Evolutionary conservation across 148 eudicot species (phyloP).

Genomic region (Dysphania ambrosioides): DNA sequence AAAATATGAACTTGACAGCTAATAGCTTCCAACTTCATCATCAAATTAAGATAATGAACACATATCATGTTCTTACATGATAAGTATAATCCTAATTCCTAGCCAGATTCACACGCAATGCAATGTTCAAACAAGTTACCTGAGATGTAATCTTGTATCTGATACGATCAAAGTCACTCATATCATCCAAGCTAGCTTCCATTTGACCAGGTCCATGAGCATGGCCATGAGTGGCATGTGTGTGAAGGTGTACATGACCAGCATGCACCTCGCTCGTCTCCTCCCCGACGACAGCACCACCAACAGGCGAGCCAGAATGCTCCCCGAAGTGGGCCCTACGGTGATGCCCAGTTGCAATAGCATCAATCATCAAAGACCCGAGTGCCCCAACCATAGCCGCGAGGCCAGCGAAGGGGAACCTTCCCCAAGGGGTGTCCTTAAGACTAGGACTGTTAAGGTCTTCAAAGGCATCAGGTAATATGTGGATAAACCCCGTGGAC

Average conservation of each 20-base stretch:
- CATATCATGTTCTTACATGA: no score
- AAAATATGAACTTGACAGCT: no score
- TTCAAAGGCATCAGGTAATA: slow-evolving; percentile 32
- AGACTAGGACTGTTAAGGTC: slow-evolving; percentile 28
- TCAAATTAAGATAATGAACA: no score
- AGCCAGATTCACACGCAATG: no score
- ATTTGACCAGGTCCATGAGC: slow-evolving; percentile 17
- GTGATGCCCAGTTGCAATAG: slow-evolving; percentile 27
- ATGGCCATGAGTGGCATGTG: slow-evolving; percentile 22
- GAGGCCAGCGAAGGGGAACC: slow-evolving; percentile 29
- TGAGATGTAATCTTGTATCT: slow-evolving; percentile 23
- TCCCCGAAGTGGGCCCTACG: slow-evolving; percentile 17
- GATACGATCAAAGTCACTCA: slow-evolving; percentile 23
- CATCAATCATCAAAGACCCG: slow-evolving; percentile 39
- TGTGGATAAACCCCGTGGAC: slow-evolving; percentile 33
- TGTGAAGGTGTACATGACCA: slow-evolving; percentile 17
- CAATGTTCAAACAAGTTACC: slow-evolving; percentile 7
- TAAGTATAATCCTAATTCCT: no score
- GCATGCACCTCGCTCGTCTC: slow-evolving; percentile 7
- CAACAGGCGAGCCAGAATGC: no score
- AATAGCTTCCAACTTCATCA: neutral
- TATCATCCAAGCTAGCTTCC: neutral
- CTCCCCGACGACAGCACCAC: neutral
- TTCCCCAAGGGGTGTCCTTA: slow-evolving; percentile 12
- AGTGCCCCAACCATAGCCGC: slow-evolving; percentile 30